Evolutionary conservation across 2,329 filamentous ascomycete species (phyloP).

Genomic region (Ophiostoma perfectum): DNA sequence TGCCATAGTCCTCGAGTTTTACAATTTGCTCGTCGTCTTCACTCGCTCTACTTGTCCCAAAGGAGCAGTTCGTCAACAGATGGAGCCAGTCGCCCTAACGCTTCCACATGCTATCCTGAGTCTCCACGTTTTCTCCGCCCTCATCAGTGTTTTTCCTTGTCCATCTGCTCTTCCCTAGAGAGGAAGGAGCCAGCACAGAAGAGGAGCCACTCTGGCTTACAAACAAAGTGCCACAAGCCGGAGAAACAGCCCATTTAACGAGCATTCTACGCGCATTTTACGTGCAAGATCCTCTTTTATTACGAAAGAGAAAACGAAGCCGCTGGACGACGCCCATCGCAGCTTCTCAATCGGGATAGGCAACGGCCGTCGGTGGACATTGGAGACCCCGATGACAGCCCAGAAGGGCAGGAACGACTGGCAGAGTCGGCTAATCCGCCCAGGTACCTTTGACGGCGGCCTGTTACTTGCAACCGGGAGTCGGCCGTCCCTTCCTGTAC

Average conservation of each 20-base stretch:
- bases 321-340: neutral
- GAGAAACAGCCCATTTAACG: neutral
- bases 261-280: neutral
- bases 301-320: neutral
- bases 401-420: constrained; percentile 1
- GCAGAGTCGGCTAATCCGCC: neutral
- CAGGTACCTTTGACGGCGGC: neutral
- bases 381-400: neutral
- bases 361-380: neutral
- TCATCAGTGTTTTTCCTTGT: neutral
- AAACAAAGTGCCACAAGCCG: neutral
- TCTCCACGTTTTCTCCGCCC: neutral
- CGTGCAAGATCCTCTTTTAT: neutral
- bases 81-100: neutral
- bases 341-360: constrained; percentile 11
- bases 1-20: too few relatives aligned
- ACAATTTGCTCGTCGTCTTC: neutral
- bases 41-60: constrained; percentile 2
- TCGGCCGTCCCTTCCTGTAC: neutral
- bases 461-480: neutral
- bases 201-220: neutral
- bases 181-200: neutral
- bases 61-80: constrained; percentile 5
- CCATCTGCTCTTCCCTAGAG: neutral
- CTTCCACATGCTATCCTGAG: neutral